Percentiles rank a stretch among this genome's conserved stretches.
phyloP scores from a whole-genome alignment of 1,139 yeast genomes.

The Suhomyces coccinellae region DNA sequence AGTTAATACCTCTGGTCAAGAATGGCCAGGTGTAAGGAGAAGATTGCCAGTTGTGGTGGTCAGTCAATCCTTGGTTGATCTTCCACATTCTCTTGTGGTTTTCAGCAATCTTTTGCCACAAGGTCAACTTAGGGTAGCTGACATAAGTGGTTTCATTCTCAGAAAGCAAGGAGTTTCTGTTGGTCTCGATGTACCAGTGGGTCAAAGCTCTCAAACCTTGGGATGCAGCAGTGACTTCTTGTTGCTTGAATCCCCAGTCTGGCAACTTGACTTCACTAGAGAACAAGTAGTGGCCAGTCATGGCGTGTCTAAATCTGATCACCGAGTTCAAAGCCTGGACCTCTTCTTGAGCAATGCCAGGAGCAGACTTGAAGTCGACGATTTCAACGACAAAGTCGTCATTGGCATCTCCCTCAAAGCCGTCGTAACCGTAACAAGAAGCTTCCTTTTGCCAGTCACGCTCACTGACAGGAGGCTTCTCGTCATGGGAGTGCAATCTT shows the following conservation, averaged over 20 bases:
- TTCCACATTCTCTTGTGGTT: slow-evolving; percentile 90
- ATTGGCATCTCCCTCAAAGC: slow-evolving; percentile 91
- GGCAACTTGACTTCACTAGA: slow-evolving; percentile 87
- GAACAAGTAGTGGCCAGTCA: slow-evolving; percentile 86
- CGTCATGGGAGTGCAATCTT: slow-evolving; percentile 94
- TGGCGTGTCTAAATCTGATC: slow-evolving; percentile 84
- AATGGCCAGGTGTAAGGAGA: slow-evolving; percentile 89
- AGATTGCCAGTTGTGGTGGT: slow-evolving; percentile 86
- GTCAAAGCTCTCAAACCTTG: slow-evolving; percentile 76
- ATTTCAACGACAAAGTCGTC: slow-evolving; percentile 94
- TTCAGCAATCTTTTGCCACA: slow-evolving; percentile 72
- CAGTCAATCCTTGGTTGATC: slow-evolving; percentile 80
- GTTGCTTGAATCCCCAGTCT: slow-evolving; percentile 95
- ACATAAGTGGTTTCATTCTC: slow-evolving; percentile 33
- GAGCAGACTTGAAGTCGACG: slow-evolving; percentile 56
- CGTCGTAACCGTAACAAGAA: slow-evolving; percentile 87
- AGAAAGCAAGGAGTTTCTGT: slow-evolving; percentile 44
- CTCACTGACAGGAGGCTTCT: slow-evolving; percentile 88
- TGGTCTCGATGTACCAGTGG: slow-evolving; percentile 87
- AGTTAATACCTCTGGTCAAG: slow-evolving; percentile 87
- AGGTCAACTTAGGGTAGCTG: slow-evolving; percentile 62
- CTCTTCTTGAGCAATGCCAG: slow-evolving; percentile 58
- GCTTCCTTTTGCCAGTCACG: slow-evolving; percentile 97
- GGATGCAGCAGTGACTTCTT: slow-evolving; percentile 90
- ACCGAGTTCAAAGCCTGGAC: slow-evolving; percentile 81